Percentiles rank a stretch among this genome's conserved stretches.
Evolutionary conservation across 805 yeast genomes (phyloP).

Genomic region (Brettanomyces anomalus): DNA sequence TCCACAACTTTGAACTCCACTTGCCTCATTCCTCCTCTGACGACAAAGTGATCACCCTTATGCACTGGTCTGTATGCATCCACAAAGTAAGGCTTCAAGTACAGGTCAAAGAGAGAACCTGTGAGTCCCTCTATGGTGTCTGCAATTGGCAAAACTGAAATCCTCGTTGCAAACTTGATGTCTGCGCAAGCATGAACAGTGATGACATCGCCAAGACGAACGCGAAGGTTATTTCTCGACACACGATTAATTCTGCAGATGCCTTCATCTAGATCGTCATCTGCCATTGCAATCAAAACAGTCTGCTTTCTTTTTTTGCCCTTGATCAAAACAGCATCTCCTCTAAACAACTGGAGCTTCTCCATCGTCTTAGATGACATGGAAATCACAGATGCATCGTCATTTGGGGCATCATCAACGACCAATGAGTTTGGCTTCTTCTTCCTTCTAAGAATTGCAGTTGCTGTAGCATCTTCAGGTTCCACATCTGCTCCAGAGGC

Average conservation of each 20-base stretch:
- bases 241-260: constrained; percentile 90
- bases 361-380: constrained; percentile 96
- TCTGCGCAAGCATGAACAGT: constrained; percentile 95
- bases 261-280: constrained; percentile 95
- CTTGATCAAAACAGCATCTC: constrained; percentile 94
- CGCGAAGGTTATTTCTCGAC: constrained; percentile 90
- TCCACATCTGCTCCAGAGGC: constrained; percentile 27
- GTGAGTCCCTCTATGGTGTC: constrained; percentile 98
- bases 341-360: constrained; percentile 86
- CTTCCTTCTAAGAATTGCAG: constrained; percentile 94
- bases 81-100: constrained; percentile 94
- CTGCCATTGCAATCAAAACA: constrained; percentile 88
- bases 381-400: constrained; percentile 93
- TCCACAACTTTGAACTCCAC: constrained; percentile 98
- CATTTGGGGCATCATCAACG: constrained; percentile 95
- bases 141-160: constrained; percentile 92
- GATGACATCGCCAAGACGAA: constrained; percentile 87
- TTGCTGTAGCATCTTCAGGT: constrained; percentile 58
- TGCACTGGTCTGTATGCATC: constrained; percentile 99
- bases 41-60: constrained; percentile 93
- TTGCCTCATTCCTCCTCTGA: constrained; percentile 98
- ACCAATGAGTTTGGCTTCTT: constrained; percentile 91
- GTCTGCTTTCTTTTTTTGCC: constrained; percentile 98
- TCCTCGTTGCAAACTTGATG: constrained; percentile 92
- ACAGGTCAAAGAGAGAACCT: constrained; percentile 92